phyloP scores from a whole-genome alignment of 192 early-diverging fungal genomes.

The Mortierella alpina region DNA sequence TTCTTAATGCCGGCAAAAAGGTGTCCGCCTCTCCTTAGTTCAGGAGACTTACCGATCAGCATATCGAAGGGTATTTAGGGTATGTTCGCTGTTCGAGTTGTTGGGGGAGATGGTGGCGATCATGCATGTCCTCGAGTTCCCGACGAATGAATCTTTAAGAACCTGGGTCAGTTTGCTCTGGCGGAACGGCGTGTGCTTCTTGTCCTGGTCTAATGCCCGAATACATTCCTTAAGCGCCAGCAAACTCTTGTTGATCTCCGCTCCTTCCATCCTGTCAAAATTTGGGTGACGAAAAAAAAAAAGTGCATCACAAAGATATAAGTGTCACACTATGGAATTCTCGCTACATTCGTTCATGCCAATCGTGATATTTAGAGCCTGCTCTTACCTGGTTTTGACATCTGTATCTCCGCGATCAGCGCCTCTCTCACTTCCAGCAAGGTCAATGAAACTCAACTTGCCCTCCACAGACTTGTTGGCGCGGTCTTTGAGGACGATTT shows the following conservation, averaged over 20 bases:
- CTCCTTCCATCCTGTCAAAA: conserved; percentile 89
- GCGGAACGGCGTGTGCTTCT: conserved; percentile 96
- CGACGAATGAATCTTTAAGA: conserved; percentile 97
- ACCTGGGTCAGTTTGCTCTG: conserved; percentile 98
- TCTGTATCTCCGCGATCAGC: conserved; percentile 96
- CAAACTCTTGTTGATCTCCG: conserved; percentile 99
- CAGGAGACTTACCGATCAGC: conserved; percentile 77
- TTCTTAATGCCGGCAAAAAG: background rate
- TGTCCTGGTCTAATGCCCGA: conserved; percentile 94
- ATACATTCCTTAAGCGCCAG: conserved; percentile 99
- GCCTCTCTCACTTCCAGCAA: conserved; percentile 98
- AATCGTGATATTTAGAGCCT: no score
- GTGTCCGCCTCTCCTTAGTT: background rate
- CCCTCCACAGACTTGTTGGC: conserved; percentile 54
- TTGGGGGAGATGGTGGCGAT: conserved; percentile 98
- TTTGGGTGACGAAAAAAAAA: background rate
- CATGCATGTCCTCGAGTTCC: conserved; percentile 98
- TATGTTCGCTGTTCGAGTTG: conserved; percentile 96
- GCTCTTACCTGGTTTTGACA: conserved; percentile 82
- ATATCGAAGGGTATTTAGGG: conserved; percentile 96
- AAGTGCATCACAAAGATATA: background rate
- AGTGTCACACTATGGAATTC: background rate
- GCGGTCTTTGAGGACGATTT: conserved; percentile 85
- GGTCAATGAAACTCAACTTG: conserved; percentile 97
- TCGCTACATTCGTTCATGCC: background rate